phyloP scores from a whole-genome alignment of 331 rosid genomes.

The Dryas integrifolia region DNA sequence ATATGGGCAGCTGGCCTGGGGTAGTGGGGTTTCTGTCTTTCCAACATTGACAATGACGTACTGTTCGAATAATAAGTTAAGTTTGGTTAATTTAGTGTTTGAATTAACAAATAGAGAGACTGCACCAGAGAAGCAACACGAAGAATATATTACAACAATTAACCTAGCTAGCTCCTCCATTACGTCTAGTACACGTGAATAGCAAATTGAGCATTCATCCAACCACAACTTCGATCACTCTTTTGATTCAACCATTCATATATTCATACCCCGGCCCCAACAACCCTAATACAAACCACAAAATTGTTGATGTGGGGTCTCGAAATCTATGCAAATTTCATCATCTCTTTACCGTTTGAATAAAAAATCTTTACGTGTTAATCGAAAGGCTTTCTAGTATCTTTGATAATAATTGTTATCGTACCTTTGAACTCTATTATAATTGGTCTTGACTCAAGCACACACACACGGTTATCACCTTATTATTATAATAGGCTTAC shows the following conservation, averaged over 20 bases:
- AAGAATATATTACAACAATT: background rate
- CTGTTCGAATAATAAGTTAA: background rate
- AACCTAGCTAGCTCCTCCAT: conserved; percentile 12
- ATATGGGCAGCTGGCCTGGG: background rate
- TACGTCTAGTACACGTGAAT: conserved; percentile 37
- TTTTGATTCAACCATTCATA: background rate
- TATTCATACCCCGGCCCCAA: conserved; percentile 4
- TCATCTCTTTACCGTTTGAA: conserved; percentile 37
- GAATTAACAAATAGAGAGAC: conserved; percentile 21
- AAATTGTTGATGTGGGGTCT: conserved; percentile 25
- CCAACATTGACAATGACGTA: conserved; percentile 12
- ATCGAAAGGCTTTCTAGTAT: background rate
- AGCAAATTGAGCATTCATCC: conserved; percentile 1
- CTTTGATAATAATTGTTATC: conserved; percentile 2
- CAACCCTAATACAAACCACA: conserved; percentile 22
- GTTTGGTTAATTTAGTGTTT: conserved; percentile 5
- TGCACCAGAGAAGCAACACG: conserved; percentile 16
- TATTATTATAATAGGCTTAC: conserved; percentile 3
- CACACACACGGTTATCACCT: background rate
- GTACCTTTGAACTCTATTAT: conserved; percentile 6
- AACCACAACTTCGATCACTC: conserved; percentile 28
- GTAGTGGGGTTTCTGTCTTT: conserved; percentile 2
- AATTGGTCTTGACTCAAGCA: conserved; percentile 1
- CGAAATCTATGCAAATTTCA: conserved; percentile 34
- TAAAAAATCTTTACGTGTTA: conserved; percentile 25